Evolutionary conservation across 768 basidiomycete species (phyloP).

Genomic region (Amanita rubescens): DNA sequence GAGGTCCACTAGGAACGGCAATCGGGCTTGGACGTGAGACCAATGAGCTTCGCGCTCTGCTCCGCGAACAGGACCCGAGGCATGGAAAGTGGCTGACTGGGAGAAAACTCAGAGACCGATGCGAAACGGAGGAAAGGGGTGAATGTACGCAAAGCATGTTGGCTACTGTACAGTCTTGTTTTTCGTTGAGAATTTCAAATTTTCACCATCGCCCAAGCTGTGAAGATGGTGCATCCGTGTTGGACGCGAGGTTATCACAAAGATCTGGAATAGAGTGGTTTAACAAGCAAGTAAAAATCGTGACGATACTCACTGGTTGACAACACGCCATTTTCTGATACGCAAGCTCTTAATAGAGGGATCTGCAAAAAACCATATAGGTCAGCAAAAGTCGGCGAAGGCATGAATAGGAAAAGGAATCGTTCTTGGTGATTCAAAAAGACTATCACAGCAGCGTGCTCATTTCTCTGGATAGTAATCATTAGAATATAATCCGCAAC

Average conservation of each 20-base stretch:
- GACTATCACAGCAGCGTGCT: neutral
- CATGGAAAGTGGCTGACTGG: constrained; percentile 89
- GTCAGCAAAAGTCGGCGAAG: neutral
- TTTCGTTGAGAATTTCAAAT: constrained; percentile 96
- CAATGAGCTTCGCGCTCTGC: constrained; percentile 84
- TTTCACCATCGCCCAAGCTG: constrained; percentile 90
- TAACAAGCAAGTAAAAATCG: neutral
- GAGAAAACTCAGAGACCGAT: no score
- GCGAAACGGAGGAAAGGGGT: neutral
- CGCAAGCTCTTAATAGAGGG: neutral
- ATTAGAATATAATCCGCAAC: neutral
- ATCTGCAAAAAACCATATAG: neutral
- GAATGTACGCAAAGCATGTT: constrained; percentile 90
- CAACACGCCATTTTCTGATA: no score
- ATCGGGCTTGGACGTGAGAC: constrained; percentile 58
- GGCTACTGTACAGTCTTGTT: constrained; percentile 95
- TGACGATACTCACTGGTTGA: neutral
- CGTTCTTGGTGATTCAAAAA: neutral
- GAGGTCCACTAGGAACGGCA: no score
- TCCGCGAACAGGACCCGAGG: constrained; percentile 91
- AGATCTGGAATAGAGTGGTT: neutral
- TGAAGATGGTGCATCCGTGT: constrained; percentile 94
- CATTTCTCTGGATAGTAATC: neutral
- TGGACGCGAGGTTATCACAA: neutral
- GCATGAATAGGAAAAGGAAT: neutral